phyloP scores from a whole-genome alignment of 2,329 filamentous ascomycete species.

The Fusarium napiforme region DNA sequence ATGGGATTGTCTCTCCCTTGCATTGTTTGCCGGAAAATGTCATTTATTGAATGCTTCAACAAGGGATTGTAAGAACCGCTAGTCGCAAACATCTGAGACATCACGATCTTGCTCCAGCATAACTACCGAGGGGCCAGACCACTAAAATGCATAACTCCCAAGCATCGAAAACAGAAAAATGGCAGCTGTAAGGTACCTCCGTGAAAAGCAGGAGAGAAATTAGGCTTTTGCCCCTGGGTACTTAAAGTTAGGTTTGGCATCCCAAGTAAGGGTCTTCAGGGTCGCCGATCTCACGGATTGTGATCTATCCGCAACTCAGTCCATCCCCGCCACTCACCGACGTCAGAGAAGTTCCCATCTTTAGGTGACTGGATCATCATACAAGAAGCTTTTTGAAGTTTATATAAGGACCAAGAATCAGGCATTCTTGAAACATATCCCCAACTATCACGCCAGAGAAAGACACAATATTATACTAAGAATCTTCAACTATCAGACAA shows the following conservation, averaged over 20 bases:
- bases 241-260: slow-evolving; percentile 12
- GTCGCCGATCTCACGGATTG: slow-evolving; percentile 20
- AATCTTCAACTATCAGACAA: not conserved
- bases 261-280: not conserved
- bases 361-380: not conserved
- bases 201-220: not conserved
- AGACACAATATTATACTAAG: not conserved
- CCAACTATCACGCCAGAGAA: not conserved
- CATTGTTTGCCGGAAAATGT: not conserved
- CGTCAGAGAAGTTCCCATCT: not conserved
- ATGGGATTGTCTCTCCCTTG: not conserved
- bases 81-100: slow-evolving; percentile 21
- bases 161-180: not conserved
- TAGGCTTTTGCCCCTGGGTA: slow-evolving; percentile 12
- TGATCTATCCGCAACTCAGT: slow-evolving; percentile 17
- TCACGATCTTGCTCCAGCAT: not conserved
- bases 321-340: not conserved
- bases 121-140: not conserved
- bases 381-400: not conserved
- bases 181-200: not conserved
- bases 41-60: not conserved
- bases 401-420: not conserved
- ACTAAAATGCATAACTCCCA: not conserved
- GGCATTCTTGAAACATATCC: not conserved
- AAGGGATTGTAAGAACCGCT: not conserved